A percentile compares a stretch with the other conserved stretches of the same genome.
These are phyloP conservation scores for Rhizopus sp. DNA, from an alignment of 371 early-diverging fungal genomes.

Conservation along the genomic window DNA sequence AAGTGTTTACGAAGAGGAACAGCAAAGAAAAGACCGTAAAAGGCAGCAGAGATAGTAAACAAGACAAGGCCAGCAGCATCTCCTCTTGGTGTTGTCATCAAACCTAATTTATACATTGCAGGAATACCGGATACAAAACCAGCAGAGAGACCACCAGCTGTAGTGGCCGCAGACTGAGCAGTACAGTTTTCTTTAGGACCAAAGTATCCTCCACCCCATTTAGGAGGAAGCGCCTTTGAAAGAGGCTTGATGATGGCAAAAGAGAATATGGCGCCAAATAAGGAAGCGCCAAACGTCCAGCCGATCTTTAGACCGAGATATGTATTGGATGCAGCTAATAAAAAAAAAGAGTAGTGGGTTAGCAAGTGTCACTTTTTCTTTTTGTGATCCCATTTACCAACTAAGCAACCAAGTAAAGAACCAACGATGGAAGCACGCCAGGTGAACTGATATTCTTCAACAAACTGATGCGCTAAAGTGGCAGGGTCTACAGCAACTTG, in stretches of 20 bases:
- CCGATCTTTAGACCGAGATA: constrained; percentile 76
- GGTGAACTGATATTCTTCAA: constrained; percentile 50
- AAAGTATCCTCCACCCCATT: constrained; percentile 65
- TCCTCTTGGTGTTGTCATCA: constrained; percentile 50
- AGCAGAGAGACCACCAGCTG: constrained; percentile 70
- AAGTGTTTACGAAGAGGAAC: constrained; percentile 73
- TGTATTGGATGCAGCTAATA: constrained; percentile 69
- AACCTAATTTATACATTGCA: constrained; percentile 69
- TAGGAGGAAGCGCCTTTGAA: constrained; percentile 43
- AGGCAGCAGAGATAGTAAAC: constrained; percentile 64
- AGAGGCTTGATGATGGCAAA: constrained; percentile 70
- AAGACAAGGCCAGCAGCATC: constrained; percentile 54
- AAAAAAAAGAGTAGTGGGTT: too few relatives aligned
- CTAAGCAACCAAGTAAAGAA: constrained; percentile 65
- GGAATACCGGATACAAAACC: constrained; percentile 74
- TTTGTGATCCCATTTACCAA: constrained; percentile 33
- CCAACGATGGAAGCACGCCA: constrained; percentile 70
- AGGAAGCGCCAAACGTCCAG: constrained; percentile 73
- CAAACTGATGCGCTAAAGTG: constrained; percentile 1
- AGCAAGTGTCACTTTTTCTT: too few relatives aligned
- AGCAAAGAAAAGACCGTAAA: constrained; percentile 77
- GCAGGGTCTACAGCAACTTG: constrained; percentile 6
- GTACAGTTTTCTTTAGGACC: constrained; percentile 73
- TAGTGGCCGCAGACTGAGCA: constrained; percentile 71
- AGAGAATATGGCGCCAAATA: constrained; percentile 73